Base-by-base conservation (phyloP, 306 rosid genomes). In the Mimosa bimucronata region DNA sequence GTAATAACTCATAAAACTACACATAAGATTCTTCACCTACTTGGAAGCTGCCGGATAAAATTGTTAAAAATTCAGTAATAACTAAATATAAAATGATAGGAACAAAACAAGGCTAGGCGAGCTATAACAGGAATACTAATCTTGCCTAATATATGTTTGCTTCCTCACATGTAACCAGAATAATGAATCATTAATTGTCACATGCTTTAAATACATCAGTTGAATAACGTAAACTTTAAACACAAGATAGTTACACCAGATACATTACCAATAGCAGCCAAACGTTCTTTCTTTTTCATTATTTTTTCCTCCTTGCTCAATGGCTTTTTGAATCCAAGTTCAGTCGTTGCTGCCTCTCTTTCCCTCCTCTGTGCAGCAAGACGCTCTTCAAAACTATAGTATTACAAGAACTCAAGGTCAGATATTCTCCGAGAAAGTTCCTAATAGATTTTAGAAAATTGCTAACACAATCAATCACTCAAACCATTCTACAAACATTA, bases 241-340 rank as follows among this genome's bases (percentile, higher is more conserved):
- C 71, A 42, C 48, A 44, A 65, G 69, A 76, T 28, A 82, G 66
- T 41, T 60, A 77, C 53, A 72, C 77, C 58, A 88, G 74, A 61
- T 76, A 34, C 80, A 78, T 85, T 90, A 95, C 99, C 99, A 89
- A 95, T 95, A 79, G 99, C 99, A 73, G 99, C 99, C 80, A 95
- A 87, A 58, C 99, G 92, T 85, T 95, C 91, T 83, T 95, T 95
- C 91, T 91, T 95, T 88, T 91, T 93, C 93, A 28, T 86, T 85
- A 89, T 75, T 84, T 73, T 88, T 86, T 96, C 98, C 83, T 96
- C 99, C 84, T 91, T 96, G 86, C 89, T 93, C 89, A 93, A 79
- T 71, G 94, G 97, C 79, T 83, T 90, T 86, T 93, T 91, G 81
- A 91, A 96, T 57, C 99, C 99, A 79, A 88, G 94, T 79, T 93